Conservation (phyloP, 78 protist species). For the Emiliania huxleyi region DNA sequence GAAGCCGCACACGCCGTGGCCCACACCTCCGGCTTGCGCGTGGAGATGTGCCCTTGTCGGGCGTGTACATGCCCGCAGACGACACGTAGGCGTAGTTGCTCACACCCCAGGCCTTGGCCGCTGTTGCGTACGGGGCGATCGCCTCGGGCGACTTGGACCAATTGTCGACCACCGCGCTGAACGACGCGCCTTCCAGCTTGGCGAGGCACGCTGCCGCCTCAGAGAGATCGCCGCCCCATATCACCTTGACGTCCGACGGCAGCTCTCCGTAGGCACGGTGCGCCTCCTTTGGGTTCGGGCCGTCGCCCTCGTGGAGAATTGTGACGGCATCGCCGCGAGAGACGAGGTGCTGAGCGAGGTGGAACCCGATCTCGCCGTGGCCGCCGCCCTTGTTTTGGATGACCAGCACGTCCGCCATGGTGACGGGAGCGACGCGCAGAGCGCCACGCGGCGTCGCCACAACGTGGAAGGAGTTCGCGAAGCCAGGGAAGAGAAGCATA, state of each 20-base stretch:
- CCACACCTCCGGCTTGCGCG: too few relatives aligned
- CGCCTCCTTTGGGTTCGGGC: not conserved
- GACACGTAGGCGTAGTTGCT: not conserved
- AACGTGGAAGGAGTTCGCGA: too few relatives aligned
- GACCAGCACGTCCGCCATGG: too few relatives aligned
- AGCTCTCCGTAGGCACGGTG: not conserved
- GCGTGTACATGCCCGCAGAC: constrained; percentile 34
- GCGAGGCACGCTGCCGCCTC: not conserved
- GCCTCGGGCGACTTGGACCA: not conserved
- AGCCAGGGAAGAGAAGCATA: too few relatives aligned
- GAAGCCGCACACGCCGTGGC: too few relatives aligned
- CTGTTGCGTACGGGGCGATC: not conserved
- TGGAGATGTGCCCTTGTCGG: too few relatives aligned
- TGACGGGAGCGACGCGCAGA: too few relatives aligned
- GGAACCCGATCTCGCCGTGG: constrained; percentile 25
- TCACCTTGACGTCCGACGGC: not conserved
- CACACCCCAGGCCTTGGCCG: not conserved
- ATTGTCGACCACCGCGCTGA: constrained; percentile 15
- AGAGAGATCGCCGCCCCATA: not conserved
- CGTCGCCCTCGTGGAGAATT: not conserved
- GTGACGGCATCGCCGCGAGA: not conserved
- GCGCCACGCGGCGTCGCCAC: too few relatives aligned
- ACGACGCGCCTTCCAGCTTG: not conserved
- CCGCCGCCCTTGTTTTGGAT: constrained; percentile 37
- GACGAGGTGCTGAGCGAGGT: constrained; percentile 3